Evolutionary conservation across 2,329 filamentous ascomycete species (phyloP).

Genomic region (Mycogone perniciosa): DNA sequence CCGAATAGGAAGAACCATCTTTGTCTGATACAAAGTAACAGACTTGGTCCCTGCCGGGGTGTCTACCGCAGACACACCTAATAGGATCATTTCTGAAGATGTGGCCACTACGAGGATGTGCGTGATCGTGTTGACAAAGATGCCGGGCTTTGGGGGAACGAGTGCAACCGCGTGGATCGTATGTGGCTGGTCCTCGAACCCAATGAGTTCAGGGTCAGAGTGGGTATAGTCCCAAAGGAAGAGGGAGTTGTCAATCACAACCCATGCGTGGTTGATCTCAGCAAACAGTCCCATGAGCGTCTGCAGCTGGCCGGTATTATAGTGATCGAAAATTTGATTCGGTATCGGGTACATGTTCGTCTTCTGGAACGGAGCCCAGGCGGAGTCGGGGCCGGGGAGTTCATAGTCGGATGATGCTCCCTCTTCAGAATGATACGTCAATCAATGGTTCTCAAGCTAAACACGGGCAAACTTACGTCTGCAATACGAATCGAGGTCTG

Average conservation of each 20-base stretch:
- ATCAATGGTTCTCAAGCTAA: constrained; percentile 10
- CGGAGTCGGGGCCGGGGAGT: constrained; percentile 55
- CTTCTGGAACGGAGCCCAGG: constrained; percentile 88
- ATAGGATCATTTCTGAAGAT: constrained; percentile 71
- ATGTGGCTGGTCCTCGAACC: constrained; percentile 82
- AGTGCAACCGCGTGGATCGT: constrained; percentile 89
- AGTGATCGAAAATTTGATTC: constrained; percentile 85
- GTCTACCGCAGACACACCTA: constrained; percentile 70
- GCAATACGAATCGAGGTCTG: constrained; percentile 83
- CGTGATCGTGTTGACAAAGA: constrained; percentile 80
- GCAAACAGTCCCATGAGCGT: constrained; percentile 96
- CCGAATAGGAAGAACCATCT: constrained; percentile 71
- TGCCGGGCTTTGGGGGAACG: constrained; percentile 74
- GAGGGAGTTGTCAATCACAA: constrained; percentile 88
- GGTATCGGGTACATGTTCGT: constrained; percentile 83
- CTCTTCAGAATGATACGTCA: constrained; percentile 47
- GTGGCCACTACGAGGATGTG: constrained; percentile 88
- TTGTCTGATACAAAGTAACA: constrained; percentile 80
- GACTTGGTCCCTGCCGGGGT: constrained; percentile 63
- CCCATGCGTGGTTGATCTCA: constrained; percentile 91
- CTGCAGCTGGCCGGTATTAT: constrained; percentile 77
- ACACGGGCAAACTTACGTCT: constrained; percentile 56
- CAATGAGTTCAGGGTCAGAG: constrained; percentile 83
- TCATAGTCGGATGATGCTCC: constrained; percentile 92
- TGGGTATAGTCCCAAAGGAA: constrained; percentile 98